Conservation (phyloP, 768 basidiomycete genomes). For the Guyanaporus albipodus region DNA sequence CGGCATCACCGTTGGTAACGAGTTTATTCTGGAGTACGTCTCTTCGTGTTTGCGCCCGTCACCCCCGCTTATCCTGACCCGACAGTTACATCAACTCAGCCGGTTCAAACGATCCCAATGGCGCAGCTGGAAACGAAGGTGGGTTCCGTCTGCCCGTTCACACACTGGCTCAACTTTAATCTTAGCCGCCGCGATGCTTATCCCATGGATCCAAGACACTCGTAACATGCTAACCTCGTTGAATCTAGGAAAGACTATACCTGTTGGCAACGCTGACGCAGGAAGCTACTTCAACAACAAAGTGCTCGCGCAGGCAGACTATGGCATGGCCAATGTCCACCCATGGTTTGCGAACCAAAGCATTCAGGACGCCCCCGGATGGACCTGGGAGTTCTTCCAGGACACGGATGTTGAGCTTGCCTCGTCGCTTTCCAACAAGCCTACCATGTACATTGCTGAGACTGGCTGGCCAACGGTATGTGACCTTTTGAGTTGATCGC, state of each 20-base stretch:
- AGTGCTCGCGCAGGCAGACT: conserved; percentile 62
- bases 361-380: conserved; percentile 63
- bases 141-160: neutral
- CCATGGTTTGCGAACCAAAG: conserved; percentile 89
- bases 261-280: conserved; percentile 81
- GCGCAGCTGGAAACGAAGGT: conserved; percentile 48
- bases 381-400: conserved; percentile 81
- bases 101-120: conserved; percentile 51
- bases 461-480: conserved; percentile 82
- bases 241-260: conserved; percentile 55
- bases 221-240: conserved; percentile 50
- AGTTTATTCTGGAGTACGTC: conserved; percentile 75
- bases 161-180: neutral
- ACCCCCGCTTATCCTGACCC: conserved; percentile 1
- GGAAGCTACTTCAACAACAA: conserved; percentile 77
- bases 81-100: conserved; percentile 55
- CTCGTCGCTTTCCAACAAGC: conserved; percentile 57
- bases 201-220: conserved; percentile 65
- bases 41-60: neutral
- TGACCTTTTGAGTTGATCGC: neutral
- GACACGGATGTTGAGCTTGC: conserved; percentile 60
- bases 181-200: conserved; percentile 57
- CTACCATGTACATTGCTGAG: conserved; percentile 89
- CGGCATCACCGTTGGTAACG: conserved; percentile 90
- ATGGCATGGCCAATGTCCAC: conserved; percentile 88